phyloP scores from a whole-genome alignment of 208 protist species.

The Naegleria fowleri region DNA sequence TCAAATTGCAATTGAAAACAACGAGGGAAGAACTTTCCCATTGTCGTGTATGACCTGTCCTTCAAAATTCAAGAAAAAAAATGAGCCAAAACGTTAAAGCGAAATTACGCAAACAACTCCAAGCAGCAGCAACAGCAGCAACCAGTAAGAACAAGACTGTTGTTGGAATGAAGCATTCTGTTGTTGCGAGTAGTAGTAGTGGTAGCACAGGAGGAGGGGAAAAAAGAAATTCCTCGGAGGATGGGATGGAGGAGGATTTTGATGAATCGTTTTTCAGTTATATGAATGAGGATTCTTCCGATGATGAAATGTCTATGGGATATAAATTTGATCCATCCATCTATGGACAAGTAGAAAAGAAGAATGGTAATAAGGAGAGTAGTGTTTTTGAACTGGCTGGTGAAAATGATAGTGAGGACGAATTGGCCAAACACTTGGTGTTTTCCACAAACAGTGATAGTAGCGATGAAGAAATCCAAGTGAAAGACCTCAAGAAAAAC shows the following conservation, averaged over 20 bases:
- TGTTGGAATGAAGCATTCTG: no score
- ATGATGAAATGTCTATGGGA: background rate
- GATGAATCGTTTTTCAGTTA: background rate
- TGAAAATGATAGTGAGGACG: background rate
- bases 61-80: no score
- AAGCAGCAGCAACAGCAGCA: no score
- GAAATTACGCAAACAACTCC: no score
- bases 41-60: background rate
- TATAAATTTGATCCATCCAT: background rate
- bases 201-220: no score
- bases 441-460: background rate
- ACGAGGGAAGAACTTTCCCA: background rate
- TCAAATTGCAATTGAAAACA: background rate
- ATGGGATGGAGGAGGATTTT: background rate
- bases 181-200: no score
- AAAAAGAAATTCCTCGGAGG: no score
- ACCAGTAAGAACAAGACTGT: no score
- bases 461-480: background rate
- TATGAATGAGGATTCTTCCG: background rate
- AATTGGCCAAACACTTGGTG: background rate
- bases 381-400: background rate
- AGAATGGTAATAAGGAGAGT: background rate
- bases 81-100: no score
- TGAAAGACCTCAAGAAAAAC: background rate
- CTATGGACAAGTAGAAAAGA: background rate